A percentile compares a stretch with the other conserved stretches of the same genome.
phyloP scores from a whole-genome alignment of 2,329 filamentous ascomycete species.

The Zopfia rhizophila region DNA sequence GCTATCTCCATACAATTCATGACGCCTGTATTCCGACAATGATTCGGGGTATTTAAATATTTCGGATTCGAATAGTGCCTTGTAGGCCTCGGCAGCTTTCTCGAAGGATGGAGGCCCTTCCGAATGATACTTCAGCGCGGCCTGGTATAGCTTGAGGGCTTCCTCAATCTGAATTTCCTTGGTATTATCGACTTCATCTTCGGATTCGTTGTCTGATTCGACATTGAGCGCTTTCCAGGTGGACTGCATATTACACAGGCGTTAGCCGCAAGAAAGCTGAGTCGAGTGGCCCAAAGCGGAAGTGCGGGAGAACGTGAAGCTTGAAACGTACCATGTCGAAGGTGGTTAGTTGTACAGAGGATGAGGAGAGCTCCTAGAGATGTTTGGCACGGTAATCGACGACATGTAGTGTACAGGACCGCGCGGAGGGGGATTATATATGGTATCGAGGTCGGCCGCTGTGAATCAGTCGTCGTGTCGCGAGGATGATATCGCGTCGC shows the following conservation, averaged over 20 bases:
- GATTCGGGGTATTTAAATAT: conserved; percentile 94
- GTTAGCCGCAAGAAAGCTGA: conserved; percentile 9
- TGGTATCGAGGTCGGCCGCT: no score
- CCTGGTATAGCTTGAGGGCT: conserved; percentile 93
- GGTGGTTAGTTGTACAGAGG: conserved; percentile 13
- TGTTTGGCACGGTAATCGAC: no score
- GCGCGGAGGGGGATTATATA: no score
- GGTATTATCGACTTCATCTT: conserved; percentile 93
- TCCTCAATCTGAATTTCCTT: conserved; percentile 98
- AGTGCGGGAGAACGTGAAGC: conserved; percentile 9
- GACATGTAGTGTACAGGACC: conserved; percentile 18
- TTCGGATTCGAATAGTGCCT: conserved; percentile 86
- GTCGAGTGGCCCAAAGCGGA: not conserved
- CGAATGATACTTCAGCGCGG: conserved; percentile 88
- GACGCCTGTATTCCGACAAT: conserved; percentile 81
- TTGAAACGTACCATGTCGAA: conserved; percentile 36
- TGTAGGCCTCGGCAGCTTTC: conserved; percentile 83
- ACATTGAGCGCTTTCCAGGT: conserved; percentile 91
- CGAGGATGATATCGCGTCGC: conserved; percentile 9
- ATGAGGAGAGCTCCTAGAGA: no score
- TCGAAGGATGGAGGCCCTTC: conserved; percentile 81
- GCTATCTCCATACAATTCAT: conserved; percentile 62
- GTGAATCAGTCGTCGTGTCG: no score
- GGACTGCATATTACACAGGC: conserved; percentile 33
- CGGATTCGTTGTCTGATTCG: conserved; percentile 88